Base-by-base conservation (phyloP, 1,139 yeast species). In the Suhomyces bokatorum region DNA sequence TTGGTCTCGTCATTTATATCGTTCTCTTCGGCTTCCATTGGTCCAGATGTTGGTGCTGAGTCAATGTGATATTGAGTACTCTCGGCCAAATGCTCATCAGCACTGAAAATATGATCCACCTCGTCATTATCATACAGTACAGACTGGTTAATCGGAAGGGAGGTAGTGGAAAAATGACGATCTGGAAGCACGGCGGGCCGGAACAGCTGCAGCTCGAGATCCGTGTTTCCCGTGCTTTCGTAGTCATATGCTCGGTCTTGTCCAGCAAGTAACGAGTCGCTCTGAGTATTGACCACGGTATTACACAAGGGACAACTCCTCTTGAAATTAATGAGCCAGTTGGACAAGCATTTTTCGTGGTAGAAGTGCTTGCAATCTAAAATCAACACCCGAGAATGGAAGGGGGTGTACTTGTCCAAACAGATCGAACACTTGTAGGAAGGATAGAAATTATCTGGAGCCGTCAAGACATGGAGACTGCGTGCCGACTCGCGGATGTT, bases 301-400 rank as follows among this genome's bases (percentile, higher is more conserved):
- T 73, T 73, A 52, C 79, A 74, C 50, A 74, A 64, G 0, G 79
- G 79, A 54, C 79, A 74, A 44, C 71, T 69, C 45, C 77, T 57
- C 40, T 64, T 62, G 55, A 73, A 74, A 53, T 73, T 72, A 24
- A 74, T 67, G 38, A 74, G 59, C 79, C 79, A 74, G 50, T 73
- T 73, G 16, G 75, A 66, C 42, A 74, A 62, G 51, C 79, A 74
- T 28, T 58, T 57, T 48, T 74, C 75, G 52, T 74, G 79, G 51
- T 64, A 73, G 30, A 73, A 63, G 54, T 74, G 79, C 50, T 71
- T 71, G 51, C 79, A 74, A 17, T 64, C 67, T 43, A 74, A 59
- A n/a, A 73, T 68, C 37, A 74, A 59, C 6, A 74, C 73, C 34
- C 68, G 54, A 6, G 77, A 69, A 42, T 55, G 54, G 32, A 73